These are phyloP conservation scores for Pneumocystis murina DNA, from an alignment of 1,139 yeast genomes.

Conservation along the genomic window DNA sequence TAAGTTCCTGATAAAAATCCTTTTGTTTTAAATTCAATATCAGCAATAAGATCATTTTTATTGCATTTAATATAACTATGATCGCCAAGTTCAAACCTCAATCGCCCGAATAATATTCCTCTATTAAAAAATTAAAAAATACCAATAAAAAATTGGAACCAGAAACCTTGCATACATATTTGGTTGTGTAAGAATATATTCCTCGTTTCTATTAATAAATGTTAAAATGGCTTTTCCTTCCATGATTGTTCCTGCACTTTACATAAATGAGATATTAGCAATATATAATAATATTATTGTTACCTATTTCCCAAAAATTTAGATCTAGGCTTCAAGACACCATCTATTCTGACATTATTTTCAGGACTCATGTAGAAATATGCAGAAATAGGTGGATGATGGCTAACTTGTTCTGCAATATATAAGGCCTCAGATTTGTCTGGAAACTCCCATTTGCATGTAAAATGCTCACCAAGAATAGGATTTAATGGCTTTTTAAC, in stretches of 20 bases:
- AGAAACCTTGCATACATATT: slow-evolving; percentile 84
- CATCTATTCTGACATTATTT: slow-evolving; percentile 70
- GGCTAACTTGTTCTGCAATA: slow-evolving; percentile 86
- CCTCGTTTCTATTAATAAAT: slow-evolving; percentile 50
- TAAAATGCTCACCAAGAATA: slow-evolving; percentile 75
- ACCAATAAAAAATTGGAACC: neutral
- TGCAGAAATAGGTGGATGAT: slow-evolving; percentile 96
- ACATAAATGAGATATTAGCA: neutral
- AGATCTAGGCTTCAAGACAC: slow-evolving; percentile 73
- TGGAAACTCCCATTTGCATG: slow-evolving; percentile 84
- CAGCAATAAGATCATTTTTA: slow-evolving; percentile 47
- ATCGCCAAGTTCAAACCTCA: slow-evolving; percentile 84
- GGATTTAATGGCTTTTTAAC: slow-evolving; percentile 95
- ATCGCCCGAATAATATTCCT: slow-evolving; percentile 62
- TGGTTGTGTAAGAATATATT: slow-evolving; percentile 76
- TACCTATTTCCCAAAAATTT: slow-evolving; percentile 66
- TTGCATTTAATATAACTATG: slow-evolving; percentile 63
- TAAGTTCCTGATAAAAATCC: slow-evolving; percentile 89
- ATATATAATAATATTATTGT: slow-evolving; percentile 20
- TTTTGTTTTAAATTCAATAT: slow-evolving; percentile 84
- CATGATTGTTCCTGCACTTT: slow-evolving; percentile 79
- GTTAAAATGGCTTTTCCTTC: slow-evolving; percentile 71
- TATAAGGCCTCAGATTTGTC: slow-evolving; percentile 26
- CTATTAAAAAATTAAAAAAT: neutral
- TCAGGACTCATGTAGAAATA: slow-evolving; percentile 81